Evolutionary conservation across 164 flowering plant species (phyloP), one percentile per base, ranked within the genome.

Genomic region (Buxus sempervirens): DNA sequence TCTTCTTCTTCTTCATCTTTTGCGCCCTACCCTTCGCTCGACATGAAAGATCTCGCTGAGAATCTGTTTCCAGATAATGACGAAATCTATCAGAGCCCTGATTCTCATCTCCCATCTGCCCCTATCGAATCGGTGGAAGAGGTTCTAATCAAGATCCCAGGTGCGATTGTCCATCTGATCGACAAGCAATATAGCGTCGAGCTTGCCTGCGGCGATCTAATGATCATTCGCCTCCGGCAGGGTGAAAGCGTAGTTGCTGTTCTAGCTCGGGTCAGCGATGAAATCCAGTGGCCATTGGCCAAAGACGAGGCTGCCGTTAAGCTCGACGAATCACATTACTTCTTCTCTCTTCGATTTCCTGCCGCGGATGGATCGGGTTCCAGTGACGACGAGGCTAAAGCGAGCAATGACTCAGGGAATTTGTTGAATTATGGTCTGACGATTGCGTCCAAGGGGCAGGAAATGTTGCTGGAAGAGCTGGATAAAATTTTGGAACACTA

Each of bases 341-440:
- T 80, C 75, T 80, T 80, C 76, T 71, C 82, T 23, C 65, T 78
- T 41, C 55, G 62, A 3, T 62, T 70, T 1, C 73, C 73, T 13
- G 19, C 56, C 23, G 73, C 70, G 4, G 2, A 6, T n/a, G 69
- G 36, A 4, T 57, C 68, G 2, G 66, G 63, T 60, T 70, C 68
- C 56, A 67, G 25, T 58, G 69, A 59, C 20, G 66, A 67, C 12
- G 69, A 53, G 19, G 55, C 27, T 14, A 45, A 28, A 0, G 26
- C 24, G 26, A 7, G 27, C 9, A 22, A 22, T 12, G 60, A 25
- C 14, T 1, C 24, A 10, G 60, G 62, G 24, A 77, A 77, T 26
- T 20, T 71, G 59, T 64, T 86, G 72, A 86, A 74, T 45, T 88
- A 88, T 23, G 93, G 93, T 0, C 61, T 88, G 76, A 85, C 88